Conservation (phyloP, 139 green algal genomes). For the Nannochloris sp. region DNA sequence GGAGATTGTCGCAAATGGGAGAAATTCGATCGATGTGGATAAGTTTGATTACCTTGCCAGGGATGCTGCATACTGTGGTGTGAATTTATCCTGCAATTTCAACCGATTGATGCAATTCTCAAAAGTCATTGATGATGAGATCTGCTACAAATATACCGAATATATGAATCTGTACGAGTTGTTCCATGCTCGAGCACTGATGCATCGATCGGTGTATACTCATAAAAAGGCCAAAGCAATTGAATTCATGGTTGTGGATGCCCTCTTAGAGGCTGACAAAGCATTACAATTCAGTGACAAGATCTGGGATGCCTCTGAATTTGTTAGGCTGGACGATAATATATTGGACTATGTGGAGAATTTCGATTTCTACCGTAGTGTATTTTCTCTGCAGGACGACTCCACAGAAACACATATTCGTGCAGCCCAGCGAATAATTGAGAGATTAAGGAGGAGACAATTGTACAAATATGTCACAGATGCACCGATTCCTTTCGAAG, state of each 20-base stretch:
- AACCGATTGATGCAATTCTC: constrained; percentile 43
- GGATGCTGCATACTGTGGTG: constrained; percentile 44
- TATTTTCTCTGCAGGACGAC: background rate
- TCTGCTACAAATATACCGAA: constrained; percentile 74
- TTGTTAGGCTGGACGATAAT: constrained; percentile 64
- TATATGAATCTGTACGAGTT: constrained; percentile 67
- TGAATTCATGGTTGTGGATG: constrained; percentile 83
- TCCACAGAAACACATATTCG: background rate
- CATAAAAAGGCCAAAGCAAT: constrained; percentile 67
- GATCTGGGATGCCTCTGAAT: constrained; percentile 29
- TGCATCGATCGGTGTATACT: constrained; percentile 74
- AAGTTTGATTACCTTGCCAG: constrained; percentile 73
- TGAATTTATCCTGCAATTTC: constrained; percentile 51
- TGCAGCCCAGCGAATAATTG: constrained; percentile 47
- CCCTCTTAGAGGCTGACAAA: constrained; percentile 55
- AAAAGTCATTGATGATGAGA: constrained; percentile 65
- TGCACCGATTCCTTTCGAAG: constrained; percentile 28
- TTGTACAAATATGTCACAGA: constrained; percentile 63
- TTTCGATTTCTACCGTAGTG: constrained; percentile 4
- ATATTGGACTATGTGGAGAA: constrained; percentile 43
- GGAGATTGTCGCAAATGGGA: constrained; percentile 73
- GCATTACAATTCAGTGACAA: constrained; percentile 37
- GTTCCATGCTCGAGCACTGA: constrained; percentile 51
- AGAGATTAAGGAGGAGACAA: constrained; percentile 40
- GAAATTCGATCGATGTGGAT: constrained; percentile 75